Evolutionary conservation across 164 flowering plant genomes (phyloP).

Genomic region (Chloranthus sessilifolius): DNA sequence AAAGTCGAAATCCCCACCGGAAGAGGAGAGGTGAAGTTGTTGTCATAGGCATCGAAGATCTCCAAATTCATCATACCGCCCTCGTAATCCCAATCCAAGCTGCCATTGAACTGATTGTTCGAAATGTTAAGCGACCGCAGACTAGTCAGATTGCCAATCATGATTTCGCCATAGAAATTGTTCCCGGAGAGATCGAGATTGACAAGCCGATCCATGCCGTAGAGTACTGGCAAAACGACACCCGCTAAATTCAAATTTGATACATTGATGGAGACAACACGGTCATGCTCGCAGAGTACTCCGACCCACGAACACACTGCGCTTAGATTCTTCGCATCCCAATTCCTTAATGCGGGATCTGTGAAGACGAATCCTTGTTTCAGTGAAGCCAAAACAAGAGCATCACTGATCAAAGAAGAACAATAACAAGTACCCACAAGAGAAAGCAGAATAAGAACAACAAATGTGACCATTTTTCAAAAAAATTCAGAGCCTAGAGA

Average conservation of each 20-base stretch:
- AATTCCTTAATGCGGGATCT: slow-evolving; percentile 28
- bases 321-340: slow-evolving; percentile 50
- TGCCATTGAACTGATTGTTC: slow-evolving; percentile 63
- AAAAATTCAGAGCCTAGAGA: no score
- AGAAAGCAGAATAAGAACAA: slow-evolving; percentile 44
- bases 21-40: slow-evolving; percentile 63
- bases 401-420: slow-evolving; percentile 48
- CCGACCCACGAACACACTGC: slow-evolving; percentile 82
- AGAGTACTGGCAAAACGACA: slow-evolving; percentile 42
- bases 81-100: slow-evolving; percentile 71
- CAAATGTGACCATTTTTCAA: slow-evolving; percentile 30
- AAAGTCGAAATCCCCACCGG: slow-evolving; percentile 44
- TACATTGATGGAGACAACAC: slow-evolving; percentile 60
- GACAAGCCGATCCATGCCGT: slow-evolving; percentile 43
- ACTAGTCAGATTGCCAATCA: slow-evolving; percentile 29
- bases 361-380: slow-evolving; percentile 50
- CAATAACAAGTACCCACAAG: slow-evolving; percentile 28
- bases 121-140: slow-evolving; percentile 69
- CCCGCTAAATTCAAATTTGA: slow-evolving; percentile 60
- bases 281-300: slow-evolving; percentile 38
- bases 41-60: slow-evolving; percentile 76
- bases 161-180: slow-evolving; percentile 59
- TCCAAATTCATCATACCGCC: slow-evolving; percentile 41
- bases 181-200: slow-evolving; percentile 69
- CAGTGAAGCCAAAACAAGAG: slow-evolving; percentile 43